These are phyloP conservation scores for Mollisia scopiformis DNA, from an alignment of 2,329 filamentous ascomycete genomes.

Conservation along the genomic window DNA sequence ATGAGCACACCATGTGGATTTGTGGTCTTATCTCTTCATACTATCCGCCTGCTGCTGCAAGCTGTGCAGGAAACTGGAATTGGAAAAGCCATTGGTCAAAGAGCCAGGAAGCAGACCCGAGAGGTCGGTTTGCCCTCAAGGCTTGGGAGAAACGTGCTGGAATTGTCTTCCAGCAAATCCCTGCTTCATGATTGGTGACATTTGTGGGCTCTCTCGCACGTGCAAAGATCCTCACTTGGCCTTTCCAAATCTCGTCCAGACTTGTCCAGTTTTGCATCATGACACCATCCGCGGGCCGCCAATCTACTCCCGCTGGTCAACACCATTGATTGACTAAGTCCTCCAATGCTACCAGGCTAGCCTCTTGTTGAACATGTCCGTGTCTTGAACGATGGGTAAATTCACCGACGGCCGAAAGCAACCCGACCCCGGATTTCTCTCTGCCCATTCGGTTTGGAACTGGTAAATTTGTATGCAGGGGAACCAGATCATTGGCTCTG, in stretches of 20 bases:
- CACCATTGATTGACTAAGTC: not conserved
- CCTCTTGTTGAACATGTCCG: not conserved
- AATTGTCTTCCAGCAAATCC: constrained; percentile 3
- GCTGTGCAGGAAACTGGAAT: constrained; percentile 4
- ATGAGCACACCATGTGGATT: constrained; percentile 2
- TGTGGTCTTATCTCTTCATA: constrained; percentile 1
- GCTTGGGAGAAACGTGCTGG: constrained; percentile 10
- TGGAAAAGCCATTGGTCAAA: not conserved
- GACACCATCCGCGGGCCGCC: constrained; percentile 23
- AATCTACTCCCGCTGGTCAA: constrained; percentile 5
- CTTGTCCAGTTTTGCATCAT: constrained; percentile 10
- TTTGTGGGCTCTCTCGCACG: constrained; percentile 5
- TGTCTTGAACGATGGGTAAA: constrained; percentile 4
- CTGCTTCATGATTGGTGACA: not conserved
- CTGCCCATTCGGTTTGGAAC: not conserved
- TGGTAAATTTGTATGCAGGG: constrained; percentile 9
- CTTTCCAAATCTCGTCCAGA: not conserved
- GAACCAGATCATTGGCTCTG: constrained; percentile 6
- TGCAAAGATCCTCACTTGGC: not conserved
- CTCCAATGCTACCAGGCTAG: not conserved
- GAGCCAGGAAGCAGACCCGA: constrained; percentile 11
- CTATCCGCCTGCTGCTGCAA: constrained; percentile 4
- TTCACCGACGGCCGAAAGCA: constrained; percentile 12
- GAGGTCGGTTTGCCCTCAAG: constrained; percentile 11
- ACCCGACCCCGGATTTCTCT: constrained; percentile 21